Conservation (phyloP, 2,329 filamentous ascomycete genomes). For the Colletotrichum sp. region DNA sequence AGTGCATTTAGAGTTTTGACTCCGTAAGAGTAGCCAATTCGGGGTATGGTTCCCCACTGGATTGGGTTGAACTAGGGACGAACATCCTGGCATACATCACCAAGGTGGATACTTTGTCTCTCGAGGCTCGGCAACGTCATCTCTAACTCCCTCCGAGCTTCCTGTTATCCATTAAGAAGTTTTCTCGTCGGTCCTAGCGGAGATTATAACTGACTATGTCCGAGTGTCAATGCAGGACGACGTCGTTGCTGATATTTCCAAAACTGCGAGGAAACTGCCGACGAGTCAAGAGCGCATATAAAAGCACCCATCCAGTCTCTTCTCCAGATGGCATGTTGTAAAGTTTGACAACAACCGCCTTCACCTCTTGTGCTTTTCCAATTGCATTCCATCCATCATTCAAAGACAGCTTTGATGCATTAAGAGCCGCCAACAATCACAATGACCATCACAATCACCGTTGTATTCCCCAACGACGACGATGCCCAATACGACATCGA, state of each 20-base stretch:
- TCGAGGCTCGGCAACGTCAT: not conserved
- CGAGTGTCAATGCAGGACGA: not conserved
- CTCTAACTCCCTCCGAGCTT: not conserved
- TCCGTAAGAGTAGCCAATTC: not conserved
- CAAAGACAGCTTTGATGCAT: not conserved
- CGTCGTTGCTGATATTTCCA: too few species aligned
- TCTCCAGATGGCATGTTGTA: not conserved
- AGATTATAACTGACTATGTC: rapidly evolving
- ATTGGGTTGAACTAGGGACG: not conserved
- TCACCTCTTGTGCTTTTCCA: not conserved
- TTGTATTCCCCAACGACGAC: not conserved
- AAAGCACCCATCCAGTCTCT: not conserved
- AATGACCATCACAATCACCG: not conserved
- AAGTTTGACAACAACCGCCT: not conserved
- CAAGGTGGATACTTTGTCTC: not conserved
- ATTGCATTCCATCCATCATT: not conserved
- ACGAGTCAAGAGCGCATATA: not conserved
- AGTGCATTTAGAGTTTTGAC: not conserved
- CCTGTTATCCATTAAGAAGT: rapidly evolving
- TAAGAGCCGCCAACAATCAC: not conserved
- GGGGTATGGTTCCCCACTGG: not conserved
- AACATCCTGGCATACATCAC: not conserved
- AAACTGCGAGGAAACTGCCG: not conserved
- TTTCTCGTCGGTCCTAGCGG: not conserved
- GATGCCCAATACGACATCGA: not conserved